These are phyloP conservation scores for Posidonia oceanica DNA, from an alignment of 116 monocot species.

Conservation along the genomic window DNA sequence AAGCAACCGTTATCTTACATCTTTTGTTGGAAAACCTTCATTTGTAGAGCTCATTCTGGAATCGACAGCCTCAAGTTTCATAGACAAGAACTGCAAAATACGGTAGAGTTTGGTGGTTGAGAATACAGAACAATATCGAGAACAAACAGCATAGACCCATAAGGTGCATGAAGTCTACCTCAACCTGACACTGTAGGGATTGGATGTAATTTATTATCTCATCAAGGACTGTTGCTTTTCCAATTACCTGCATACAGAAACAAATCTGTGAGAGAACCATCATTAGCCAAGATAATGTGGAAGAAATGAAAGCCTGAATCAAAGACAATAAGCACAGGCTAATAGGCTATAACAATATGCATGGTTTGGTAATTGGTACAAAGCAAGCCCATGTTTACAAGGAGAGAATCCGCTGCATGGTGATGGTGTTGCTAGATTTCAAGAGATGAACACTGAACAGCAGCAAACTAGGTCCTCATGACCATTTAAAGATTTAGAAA, in stretches of 20 bases:
- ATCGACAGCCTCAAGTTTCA: constrained; percentile 86
- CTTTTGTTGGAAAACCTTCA: constrained; percentile 63
- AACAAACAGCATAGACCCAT: neutral
- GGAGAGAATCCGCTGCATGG: neutral
- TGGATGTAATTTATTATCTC: constrained; percentile 97
- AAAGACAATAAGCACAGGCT: too few species aligned
- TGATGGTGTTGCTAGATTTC: too few species aligned
- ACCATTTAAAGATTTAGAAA: too few species aligned
- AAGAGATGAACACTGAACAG: too few species aligned
- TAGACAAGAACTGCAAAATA: constrained; percentile 57
- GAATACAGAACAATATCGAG: neutral
- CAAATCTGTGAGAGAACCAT: too few species aligned
- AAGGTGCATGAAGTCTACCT: constrained; percentile 27
- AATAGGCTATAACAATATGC: too few species aligned
- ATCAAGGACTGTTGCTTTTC: constrained; percentile 88
- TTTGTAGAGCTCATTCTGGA: constrained; percentile 12
- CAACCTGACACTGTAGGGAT: constrained; percentile 76
- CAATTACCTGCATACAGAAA: constrained; percentile 47
- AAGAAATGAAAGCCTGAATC: too few species aligned
- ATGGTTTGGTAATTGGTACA: too few species aligned
- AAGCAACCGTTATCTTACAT: constrained; percentile 31
- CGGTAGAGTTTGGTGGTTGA: neutral
- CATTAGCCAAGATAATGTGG: too few species aligned
- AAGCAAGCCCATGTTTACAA: too few species aligned
- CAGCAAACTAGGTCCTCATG: too few species aligned